A percentile compares a stretch with the other conserved stretches of the same genome.
These are phyloP conservation scores for Serendipita sp. DNA, from an alignment of 768 basidiomycete genomes.

Conservation along the genomic window DNA sequence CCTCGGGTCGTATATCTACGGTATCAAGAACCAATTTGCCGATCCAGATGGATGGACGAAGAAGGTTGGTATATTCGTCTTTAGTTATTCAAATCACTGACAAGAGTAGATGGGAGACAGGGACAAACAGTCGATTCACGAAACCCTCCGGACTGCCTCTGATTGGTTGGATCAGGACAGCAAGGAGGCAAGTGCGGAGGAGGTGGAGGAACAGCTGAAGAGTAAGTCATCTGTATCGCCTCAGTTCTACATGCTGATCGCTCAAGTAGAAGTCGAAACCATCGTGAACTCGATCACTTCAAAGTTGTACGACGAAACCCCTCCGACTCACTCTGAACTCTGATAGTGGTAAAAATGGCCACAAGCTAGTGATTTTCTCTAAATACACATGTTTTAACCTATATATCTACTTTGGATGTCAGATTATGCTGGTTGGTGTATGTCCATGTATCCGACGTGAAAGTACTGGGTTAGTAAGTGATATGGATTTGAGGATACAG, in stretches of 20 bases:
- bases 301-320: slow-evolving; percentile 17
- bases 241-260: not conserved
- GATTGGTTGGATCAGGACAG: slow-evolving; percentile 29
- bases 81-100: not conserved
- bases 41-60: slow-evolving; percentile 29
- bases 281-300: slow-evolving; percentile 26
- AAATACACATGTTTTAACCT: not conserved
- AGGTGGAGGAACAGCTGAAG: slow-evolving; percentile 28
- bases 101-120: not conserved
- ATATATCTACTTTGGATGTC: not conserved
- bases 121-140: slow-evolving; percentile 22
- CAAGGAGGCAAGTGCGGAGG: slow-evolving; percentile 24
- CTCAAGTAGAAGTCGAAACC: slow-evolving; percentile 15
- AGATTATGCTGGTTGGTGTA: no score
- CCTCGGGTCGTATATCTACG: slow-evolving; percentile 21
- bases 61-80: slow-evolving; percentile 16
- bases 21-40: slow-evolving; percentile 26
- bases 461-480: no score
- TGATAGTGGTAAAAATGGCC: no score
- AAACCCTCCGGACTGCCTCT: slow-evolving; percentile 27
- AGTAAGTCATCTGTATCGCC: slow-evolving; percentile 5
- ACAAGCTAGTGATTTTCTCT: not conserved
- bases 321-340: not conserved
- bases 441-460: no score
- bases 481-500: no score